These are phyloP conservation scores for Ogataea zsoltii DNA, from an alignment of 805 yeast species.

Conservation along the genomic window DNA sequence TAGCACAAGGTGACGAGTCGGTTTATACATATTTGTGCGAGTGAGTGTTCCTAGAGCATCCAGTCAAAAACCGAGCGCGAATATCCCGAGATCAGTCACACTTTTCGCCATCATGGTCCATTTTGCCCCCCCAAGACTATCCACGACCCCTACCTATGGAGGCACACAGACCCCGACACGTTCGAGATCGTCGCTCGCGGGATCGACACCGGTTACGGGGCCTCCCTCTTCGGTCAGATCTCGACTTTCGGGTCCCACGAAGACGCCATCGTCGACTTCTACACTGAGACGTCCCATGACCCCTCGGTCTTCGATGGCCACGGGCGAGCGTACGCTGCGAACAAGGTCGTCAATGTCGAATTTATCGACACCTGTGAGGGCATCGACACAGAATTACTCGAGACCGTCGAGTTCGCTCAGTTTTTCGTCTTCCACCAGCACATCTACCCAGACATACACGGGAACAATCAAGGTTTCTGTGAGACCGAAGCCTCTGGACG, in stretches of 20 bases:
- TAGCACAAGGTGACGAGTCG: too few relatives aligned
- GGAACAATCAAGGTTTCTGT: constrained; percentile 78
- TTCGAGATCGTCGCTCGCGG: constrained; percentile 14
- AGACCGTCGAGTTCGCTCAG: constrained; percentile 26
- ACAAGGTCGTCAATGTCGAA: constrained; percentile 25
- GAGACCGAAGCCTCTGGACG: constrained; percentile 66
- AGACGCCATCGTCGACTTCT: constrained; percentile 22
- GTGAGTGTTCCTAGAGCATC: too few relatives aligned
- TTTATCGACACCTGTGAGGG: constrained; percentile 21
- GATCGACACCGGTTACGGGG: constrained; percentile 12
- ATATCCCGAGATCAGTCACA: too few relatives aligned
- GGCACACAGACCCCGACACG: constrained; percentile 17
- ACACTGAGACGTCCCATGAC: constrained; percentile 21
- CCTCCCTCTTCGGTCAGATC: constrained; percentile 18
- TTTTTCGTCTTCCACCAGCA: constrained; percentile 1
- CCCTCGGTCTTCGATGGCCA: constrained; percentile 10
- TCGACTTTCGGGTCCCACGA: constrained; percentile 22
- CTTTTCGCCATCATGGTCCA: constrained; percentile 19
- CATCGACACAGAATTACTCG: constrained; percentile 7
- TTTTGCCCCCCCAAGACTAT: constrained; percentile 18
- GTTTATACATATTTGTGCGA: too few relatives aligned
- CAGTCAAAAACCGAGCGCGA: too few relatives aligned
- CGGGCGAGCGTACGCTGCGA: constrained; percentile 13
- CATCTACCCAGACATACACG: constrained; percentile 40
- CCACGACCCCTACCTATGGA: constrained; percentile 15